Conservation (phyloP, 1,284 basidiomycete species). For the Sparassis latifolia region DNA sequence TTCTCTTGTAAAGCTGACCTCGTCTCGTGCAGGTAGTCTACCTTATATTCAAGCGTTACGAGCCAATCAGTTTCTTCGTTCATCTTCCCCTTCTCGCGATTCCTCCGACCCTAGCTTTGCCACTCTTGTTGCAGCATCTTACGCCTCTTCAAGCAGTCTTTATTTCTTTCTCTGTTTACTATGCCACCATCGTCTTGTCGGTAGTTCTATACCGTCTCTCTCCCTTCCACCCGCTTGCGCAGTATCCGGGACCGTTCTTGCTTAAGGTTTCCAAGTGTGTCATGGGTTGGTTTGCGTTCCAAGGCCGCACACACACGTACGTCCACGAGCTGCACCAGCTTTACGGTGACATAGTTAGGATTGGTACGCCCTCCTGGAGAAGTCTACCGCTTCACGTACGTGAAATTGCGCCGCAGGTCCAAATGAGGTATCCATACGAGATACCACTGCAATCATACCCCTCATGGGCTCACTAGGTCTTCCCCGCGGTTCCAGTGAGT, state of each 20-base stretch:
- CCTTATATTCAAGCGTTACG: slow-evolving; percentile 12
- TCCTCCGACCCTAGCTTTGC: slow-evolving; percentile 4
- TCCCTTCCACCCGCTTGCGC: slow-evolving; percentile 24
- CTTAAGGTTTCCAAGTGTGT: slow-evolving; percentile 20
- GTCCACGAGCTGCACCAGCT: slow-evolving; percentile 18
- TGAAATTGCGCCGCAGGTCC: slow-evolving; percentile 14
- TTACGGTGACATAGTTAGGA: slow-evolving; percentile 27
- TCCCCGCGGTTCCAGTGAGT: slow-evolving; percentile 7
- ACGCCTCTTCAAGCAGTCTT: background rate
- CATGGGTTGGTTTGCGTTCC: slow-evolving; percentile 13
- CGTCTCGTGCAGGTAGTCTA: background rate
- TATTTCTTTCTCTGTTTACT: slow-evolving; percentile 4
- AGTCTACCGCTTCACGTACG: background rate
- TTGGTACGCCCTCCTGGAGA: slow-evolving; percentile 11
- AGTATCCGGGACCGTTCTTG: slow-evolving; percentile 23
- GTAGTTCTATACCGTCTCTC: slow-evolving; percentile 24
- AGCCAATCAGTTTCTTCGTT: slow-evolving; percentile 6
- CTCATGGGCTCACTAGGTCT: slow-evolving; percentile 15
- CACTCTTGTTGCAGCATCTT: background rate
- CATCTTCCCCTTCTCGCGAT: slow-evolving; percentile 7
- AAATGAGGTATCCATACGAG: slow-evolving; percentile 21
- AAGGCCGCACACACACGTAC: slow-evolving; percentile 21
- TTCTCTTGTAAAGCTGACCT: no score
- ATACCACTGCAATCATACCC: slow-evolving; percentile 11
- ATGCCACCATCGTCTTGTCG: slow-evolving; percentile 10